phyloP scores from a whole-genome alignment of 1,284 basidiomycete species.

The Phlebopus sp. region DNA sequence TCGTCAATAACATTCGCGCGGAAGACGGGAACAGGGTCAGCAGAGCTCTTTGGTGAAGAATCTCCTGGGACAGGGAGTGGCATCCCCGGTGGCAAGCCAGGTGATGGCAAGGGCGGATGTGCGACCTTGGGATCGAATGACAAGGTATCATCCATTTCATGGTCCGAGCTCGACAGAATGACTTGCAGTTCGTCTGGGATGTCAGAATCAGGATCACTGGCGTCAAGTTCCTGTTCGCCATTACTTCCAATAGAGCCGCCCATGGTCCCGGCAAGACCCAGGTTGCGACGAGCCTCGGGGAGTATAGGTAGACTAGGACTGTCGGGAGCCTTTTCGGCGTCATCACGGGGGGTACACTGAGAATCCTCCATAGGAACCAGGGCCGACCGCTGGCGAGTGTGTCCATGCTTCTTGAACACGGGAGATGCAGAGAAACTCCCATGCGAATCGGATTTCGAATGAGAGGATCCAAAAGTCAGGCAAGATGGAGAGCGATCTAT shows the following conservation, averaged over 20 bases:
- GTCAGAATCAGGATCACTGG: slow-evolving; percentile 66
- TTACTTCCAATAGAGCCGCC: slow-evolving; percentile 52
- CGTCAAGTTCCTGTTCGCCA: slow-evolving; percentile 43
- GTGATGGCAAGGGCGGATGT: slow-evolving; percentile 30
- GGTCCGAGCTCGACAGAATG: slow-evolving; percentile 54
- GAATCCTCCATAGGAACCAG: slow-evolving; percentile 29
- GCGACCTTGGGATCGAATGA: slow-evolving; percentile 32
- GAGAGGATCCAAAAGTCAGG: slow-evolving; percentile 50
- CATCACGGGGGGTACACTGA: not conserved
- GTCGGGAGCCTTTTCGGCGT: slow-evolving; percentile 5
- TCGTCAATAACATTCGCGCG: slow-evolving; percentile 43
- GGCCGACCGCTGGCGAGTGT: slow-evolving; percentile 38
- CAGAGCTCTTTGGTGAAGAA: slow-evolving; percentile 16
- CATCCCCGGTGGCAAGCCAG: slow-evolving; percentile 40
- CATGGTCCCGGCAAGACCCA: slow-evolving; percentile 66
- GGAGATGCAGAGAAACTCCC: slow-evolving; percentile 38
- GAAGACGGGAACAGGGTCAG: slow-evolving; percentile 39
- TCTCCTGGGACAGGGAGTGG: slow-evolving; percentile 35
- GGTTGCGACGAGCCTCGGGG: slow-evolving; percentile 46
- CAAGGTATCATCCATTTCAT: slow-evolving; percentile 41
- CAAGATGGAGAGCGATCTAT: slow-evolving; percentile 38
- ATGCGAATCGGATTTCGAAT: slow-evolving; percentile 30
- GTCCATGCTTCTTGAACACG: slow-evolving; percentile 47
- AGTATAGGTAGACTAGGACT: slow-evolving; percentile 40
- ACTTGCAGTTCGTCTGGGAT: slow-evolving; percentile 71